A percentile compares a stretch with the other conserved stretches of the same genome.
phyloP scores from a whole-genome alignment of 805 yeast genomes.

The Cyberlindnera maritima region DNA sequence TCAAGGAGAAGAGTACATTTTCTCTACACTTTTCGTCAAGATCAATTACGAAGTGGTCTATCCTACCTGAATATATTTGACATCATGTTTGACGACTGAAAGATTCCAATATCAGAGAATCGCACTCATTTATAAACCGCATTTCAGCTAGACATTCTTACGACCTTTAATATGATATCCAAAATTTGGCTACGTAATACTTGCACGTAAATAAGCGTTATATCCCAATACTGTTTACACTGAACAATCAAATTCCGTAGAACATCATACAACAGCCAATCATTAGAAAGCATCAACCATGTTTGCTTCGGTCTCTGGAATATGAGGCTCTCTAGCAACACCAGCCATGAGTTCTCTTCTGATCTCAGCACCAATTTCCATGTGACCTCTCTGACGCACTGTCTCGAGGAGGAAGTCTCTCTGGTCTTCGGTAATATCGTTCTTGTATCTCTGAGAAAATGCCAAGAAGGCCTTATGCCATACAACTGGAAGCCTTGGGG shows the following conservation, averaged over 20 bases:
- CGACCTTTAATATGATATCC: neutral
- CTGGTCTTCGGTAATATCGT: constrained; percentile 98
- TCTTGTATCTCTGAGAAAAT: constrained; percentile 94
- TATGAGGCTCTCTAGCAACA: constrained; percentile 48
- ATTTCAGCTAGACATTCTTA: too few relatives aligned
- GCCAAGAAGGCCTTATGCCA: constrained; percentile 97
- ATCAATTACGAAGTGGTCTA: constrained; percentile 18
- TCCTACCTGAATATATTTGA: too few relatives aligned
- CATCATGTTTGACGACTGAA: too few relatives aligned
- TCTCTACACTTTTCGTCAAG: constrained; percentile 51
- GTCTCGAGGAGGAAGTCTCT: constrained; percentile 91
- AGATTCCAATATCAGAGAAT: too few relatives aligned
- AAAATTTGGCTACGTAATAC: neutral
- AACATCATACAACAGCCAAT: neutral
- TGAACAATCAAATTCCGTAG: neutral
- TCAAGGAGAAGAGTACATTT: constrained; percentile 75
- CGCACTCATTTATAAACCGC: too few relatives aligned
- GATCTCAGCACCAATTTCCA: constrained; percentile 87
- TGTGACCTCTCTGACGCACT: constrained; percentile 85
- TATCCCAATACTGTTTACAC: neutral
- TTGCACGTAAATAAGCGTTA: neutral
- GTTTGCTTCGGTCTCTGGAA: constrained; percentile 27
- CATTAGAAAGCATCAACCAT: constrained; percentile 32
- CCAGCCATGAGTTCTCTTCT: constrained; percentile 93
- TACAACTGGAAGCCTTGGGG: constrained; percentile 77